Percentiles rank a stretch among this genome's conserved stretches.
Evolutionary conservation across 768 basidiomycete species (phyloP).

Genomic region (Punctularia strigosozonata): DNA sequence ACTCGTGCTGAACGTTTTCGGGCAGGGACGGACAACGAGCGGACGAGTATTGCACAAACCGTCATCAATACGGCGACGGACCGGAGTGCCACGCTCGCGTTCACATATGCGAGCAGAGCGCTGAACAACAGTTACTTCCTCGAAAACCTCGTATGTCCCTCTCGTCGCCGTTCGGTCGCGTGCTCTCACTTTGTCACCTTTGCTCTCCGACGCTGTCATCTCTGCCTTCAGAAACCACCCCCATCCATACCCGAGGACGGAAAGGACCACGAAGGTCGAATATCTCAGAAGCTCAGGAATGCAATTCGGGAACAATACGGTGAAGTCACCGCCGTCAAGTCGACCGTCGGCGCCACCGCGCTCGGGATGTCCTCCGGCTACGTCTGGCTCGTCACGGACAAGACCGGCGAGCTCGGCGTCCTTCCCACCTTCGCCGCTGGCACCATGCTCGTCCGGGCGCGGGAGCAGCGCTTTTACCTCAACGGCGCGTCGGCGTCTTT

Average conservation of each 20-base stretch:
- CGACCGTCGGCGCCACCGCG: conserved; percentile 63
- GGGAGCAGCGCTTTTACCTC: conserved; percentile 13
- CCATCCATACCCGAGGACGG: no score
- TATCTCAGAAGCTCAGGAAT: conserved; percentile 17
- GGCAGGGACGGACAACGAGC: conserved; percentile 44
- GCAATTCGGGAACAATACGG: conserved; percentile 44
- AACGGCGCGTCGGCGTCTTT: conserved; percentile 2
- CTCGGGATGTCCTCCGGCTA: conserved; percentile 73
- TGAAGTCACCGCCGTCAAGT: conserved; percentile 56
- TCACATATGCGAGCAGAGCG: conserved; percentile 86
- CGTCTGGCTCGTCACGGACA: conserved; percentile 80
- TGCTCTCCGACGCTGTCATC: no score
- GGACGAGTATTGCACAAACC: conserved; percentile 54
- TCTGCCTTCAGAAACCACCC: conserved; percentile 25
- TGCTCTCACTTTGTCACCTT: no score
- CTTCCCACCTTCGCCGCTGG: conserved; percentile 84
- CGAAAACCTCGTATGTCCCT: conserved; percentile 58
- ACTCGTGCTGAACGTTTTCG: conserved; percentile 3
- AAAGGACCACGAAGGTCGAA: no score
- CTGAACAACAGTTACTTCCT: conserved; percentile 96
- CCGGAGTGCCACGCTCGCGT: conserved; percentile 52
- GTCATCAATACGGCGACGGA: conserved; percentile 54
- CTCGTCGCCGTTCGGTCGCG: background rate
- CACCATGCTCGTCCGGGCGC: conserved; percentile 69
- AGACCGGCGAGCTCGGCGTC: conserved; percentile 48